Evolutionary conservation across 768 basidiomycete genomes (phyloP).

Genomic region (Pholiota microspora): DNA sequence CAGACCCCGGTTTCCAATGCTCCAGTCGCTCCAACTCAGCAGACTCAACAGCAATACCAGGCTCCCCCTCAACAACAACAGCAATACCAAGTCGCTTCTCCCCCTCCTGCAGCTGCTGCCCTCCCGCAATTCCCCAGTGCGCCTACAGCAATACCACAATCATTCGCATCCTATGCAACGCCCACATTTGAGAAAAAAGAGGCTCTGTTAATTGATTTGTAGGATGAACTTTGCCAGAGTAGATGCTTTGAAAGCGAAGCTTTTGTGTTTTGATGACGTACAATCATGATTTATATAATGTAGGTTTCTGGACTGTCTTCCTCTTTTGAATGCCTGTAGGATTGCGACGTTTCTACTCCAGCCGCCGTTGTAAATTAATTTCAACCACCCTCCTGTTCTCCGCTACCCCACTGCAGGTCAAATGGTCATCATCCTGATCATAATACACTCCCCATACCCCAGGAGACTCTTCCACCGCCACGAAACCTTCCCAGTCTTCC

Average conservation of each 20-base stretch:
- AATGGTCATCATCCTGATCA: slow-evolving; percentile 24
- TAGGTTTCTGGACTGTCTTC: neutral
- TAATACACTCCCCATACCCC: slow-evolving; percentile 23
- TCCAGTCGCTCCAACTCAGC: slow-evolving; percentile 14
- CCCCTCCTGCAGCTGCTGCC: slow-evolving; percentile 29
- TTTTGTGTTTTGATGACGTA: neutral
- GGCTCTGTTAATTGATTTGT: slow-evolving; percentile 54
- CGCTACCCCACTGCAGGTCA: slow-evolving; percentile 10
- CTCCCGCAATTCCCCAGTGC: slow-evolving; percentile 65
- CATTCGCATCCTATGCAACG: slow-evolving; percentile 47
- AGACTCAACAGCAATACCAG: slow-evolving; percentile 27
- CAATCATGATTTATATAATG: neutral
- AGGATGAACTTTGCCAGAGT: neutral
- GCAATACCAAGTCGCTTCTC: slow-evolving; percentile 24
- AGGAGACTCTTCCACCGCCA: slow-evolving; percentile 24
- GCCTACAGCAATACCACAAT: slow-evolving; percentile 58
- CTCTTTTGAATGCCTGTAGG: neutral
- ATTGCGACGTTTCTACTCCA: slow-evolving; percentile 4
- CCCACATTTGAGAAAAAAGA: slow-evolving; percentile 50
- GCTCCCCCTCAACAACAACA: slow-evolving; percentile 18
- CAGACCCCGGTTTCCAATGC: slow-evolving; percentile 19
- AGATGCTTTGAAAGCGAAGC: neutral
- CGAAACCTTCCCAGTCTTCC: slow-evolving; percentile 26
- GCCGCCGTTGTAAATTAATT: slow-evolving; percentile 16
- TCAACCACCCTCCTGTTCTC: slow-evolving; percentile 20